A percentile compares a stretch with the other conserved stretches of the same genome.
Conservation (phyloP, 2,329 filamentous ascomycete genomes). For the Apiospora arundinis region DNA sequence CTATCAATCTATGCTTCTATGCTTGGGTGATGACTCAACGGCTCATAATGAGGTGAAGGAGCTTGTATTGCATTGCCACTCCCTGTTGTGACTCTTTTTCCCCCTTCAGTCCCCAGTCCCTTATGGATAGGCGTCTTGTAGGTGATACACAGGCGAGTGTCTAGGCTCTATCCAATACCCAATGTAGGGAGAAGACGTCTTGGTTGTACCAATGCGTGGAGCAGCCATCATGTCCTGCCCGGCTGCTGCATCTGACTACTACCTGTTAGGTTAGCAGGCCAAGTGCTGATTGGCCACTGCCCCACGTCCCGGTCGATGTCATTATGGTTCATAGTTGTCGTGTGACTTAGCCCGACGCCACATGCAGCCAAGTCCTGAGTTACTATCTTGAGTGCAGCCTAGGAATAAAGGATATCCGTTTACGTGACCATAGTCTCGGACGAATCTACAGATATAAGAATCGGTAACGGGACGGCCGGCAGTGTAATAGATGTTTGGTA, state of each 20-base stretch:
- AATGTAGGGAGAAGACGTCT: not conserved
- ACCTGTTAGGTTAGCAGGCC: not conserved
- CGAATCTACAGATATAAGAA: too few relatives aligned
- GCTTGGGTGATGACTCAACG: not conserved
- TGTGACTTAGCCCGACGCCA: not conserved
- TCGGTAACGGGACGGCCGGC: too few relatives aligned
- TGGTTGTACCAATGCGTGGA: not conserved
- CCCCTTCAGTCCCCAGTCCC: not conserved
- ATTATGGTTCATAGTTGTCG: conserved; percentile 19
- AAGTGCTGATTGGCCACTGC: not conserved
- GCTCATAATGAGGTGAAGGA: not conserved
- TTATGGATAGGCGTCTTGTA: not conserved
- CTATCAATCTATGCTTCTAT: too few relatives aligned
- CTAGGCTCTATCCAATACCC: not conserved
- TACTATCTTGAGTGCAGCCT: too few relatives aligned
- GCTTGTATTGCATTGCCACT: not conserved
- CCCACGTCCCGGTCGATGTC: conserved; percentile 1
- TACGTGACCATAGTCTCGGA: too few relatives aligned
- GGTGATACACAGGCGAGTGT: not conserved
- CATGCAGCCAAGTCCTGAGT: not conserved
- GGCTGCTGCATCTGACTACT: conserved; percentile 12
- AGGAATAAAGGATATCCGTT: too few relatives aligned
- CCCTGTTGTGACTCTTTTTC: not conserved
- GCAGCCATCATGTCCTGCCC: conserved; percentile 6
- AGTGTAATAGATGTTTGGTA: too few relatives aligned